A percentile compares a stretch with the other conserved stretches of the same genome.
Evolutionary conservation across 352 stramenopile species (phyloP).

Genomic region (Phytophthora parvispora): DNA sequence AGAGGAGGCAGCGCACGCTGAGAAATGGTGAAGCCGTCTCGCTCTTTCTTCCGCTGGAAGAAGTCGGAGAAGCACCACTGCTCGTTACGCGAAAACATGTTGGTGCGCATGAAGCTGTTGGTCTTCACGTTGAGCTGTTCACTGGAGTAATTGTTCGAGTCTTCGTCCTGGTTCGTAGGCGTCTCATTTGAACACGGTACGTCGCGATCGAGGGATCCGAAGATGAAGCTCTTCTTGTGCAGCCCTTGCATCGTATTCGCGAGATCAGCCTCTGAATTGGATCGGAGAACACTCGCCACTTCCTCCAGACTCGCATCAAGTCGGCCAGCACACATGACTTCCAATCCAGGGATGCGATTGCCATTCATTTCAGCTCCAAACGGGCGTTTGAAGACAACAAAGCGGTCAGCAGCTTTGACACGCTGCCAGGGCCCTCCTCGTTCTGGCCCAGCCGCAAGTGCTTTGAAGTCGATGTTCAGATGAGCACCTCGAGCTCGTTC

Average conservation of each 20-base stretch:
- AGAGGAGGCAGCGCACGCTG: slow-evolving; percentile 30
- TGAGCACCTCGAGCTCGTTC: slow-evolving; percentile 32
- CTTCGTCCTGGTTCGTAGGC: slow-evolving; percentile 3
- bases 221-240: slow-evolving; percentile 45
- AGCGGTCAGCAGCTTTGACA: slow-evolving; percentile 28
- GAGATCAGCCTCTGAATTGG: slow-evolving; percentile 25
- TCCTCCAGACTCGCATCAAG: slow-evolving; percentile 44
- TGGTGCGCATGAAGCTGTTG: slow-evolving; percentile 39
- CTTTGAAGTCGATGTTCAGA: slow-evolving; percentile 27
- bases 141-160: neutral
- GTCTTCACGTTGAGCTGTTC: slow-evolving; percentile 50
- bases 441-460: slow-evolving; percentile 27
- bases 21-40: slow-evolving; percentile 45
- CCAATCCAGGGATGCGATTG: slow-evolving; percentile 18
- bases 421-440: slow-evolving; percentile 26
- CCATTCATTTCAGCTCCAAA: neutral
- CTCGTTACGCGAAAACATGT: slow-evolving; percentile 40
- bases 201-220: slow-evolving; percentile 40
- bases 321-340: slow-evolving; percentile 41
- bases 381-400: slow-evolving; percentile 35
- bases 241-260: slow-evolving; percentile 41
- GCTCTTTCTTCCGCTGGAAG: slow-evolving; percentile 34
- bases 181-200: slow-evolving; percentile 17
- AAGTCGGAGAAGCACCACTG: slow-evolving; percentile 50
- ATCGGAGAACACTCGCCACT: slow-evolving; percentile 27